Evolutionary conservation across 2,329 filamentous ascomycete genomes (phyloP).

Genomic region (Sarocladium oryzae): DNA sequence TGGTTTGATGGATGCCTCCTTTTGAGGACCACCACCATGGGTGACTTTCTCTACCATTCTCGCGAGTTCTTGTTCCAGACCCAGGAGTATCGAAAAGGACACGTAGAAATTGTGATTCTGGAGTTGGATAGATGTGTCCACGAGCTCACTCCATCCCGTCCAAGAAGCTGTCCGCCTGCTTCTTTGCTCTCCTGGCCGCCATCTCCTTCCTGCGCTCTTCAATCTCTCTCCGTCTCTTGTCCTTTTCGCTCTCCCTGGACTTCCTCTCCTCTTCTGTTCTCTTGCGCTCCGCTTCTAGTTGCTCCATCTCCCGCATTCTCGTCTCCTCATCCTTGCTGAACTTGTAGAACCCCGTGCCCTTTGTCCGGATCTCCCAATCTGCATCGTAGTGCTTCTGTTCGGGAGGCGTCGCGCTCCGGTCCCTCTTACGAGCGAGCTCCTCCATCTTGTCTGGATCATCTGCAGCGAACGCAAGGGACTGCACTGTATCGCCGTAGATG

Average conservation of each 20-base stretch:
- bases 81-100: not conserved
- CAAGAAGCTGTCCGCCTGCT: constrained; percentile 67
- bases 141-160: constrained; percentile 39
- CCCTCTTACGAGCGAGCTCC: constrained; percentile 67
- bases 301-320: constrained; percentile 65
- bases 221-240: constrained; percentile 53
- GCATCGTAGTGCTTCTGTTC: constrained; percentile 81
- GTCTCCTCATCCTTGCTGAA: constrained; percentile 72
- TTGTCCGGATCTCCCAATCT: constrained; percentile 72
- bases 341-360: constrained; percentile 86
- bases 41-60: no score
- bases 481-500: constrained; percentile 81
- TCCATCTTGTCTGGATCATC: constrained; percentile 70
- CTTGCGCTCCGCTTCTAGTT: constrained; percentile 58
- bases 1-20: no score
- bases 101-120: not conserved
- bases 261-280: constrained; percentile 60
- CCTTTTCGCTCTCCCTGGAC: constrained; percentile 49
- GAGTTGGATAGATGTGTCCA: not conserved
- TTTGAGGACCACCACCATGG: no score
- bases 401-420: constrained; percentile 74
- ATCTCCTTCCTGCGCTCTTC: constrained; percentile 58
- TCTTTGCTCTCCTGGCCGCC: constrained; percentile 54
- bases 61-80: not conserved
- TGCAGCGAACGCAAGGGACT: constrained; percentile 75